These are phyloP conservation scores for Pseudonitzschia multiseries DNA, from an alignment of 108 stramenopile species.

Conservation along the genomic window DNA sequence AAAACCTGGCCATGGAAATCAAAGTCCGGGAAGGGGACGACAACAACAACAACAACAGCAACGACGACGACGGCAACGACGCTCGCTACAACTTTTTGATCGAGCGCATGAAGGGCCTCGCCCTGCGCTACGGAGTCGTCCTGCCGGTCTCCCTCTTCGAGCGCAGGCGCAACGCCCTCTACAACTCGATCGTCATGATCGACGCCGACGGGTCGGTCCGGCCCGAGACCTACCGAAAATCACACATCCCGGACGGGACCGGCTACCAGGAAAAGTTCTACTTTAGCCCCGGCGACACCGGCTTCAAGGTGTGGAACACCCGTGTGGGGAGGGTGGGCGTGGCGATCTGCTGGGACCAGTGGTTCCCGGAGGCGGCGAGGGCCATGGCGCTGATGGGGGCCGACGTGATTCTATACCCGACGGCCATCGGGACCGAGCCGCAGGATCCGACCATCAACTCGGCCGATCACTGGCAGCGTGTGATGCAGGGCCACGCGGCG, in stretches of 20 bases:
- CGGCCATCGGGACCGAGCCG: constrained; percentile 71
- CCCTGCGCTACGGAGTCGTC: constrained; percentile 42
- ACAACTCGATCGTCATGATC: constrained; percentile 59
- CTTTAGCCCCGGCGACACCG: constrained; percentile 81
- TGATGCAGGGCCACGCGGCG: constrained; percentile 71
- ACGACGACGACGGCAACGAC: neutral
- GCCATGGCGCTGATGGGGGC: constrained; percentile 72
- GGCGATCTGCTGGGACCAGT: constrained; percentile 88
- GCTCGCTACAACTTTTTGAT: constrained; percentile 33
- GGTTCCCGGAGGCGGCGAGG: constrained; percentile 82
- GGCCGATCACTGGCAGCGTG: constrained; percentile 65
- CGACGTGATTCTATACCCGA: constrained; percentile 71
- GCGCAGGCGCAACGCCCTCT: constrained; percentile 42
- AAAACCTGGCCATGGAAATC: constrained; percentile 34
- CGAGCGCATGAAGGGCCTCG: constrained; percentile 33
- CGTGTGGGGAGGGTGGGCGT: constrained; percentile 60
- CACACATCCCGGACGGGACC: constrained; percentile 78
- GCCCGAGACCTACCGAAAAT: constrained; percentile 59
- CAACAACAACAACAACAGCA: no score
- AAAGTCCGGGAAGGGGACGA: constrained; percentile 11
- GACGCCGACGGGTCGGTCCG: constrained; percentile 65
- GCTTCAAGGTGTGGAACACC: constrained; percentile 66
- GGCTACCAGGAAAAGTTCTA: constrained; percentile 89
- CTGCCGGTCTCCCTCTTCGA: constrained; percentile 59
- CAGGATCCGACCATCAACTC: constrained; percentile 55